Evolutionary conservation across 2,329 filamentous ascomycete species (phyloP), one percentile per base, ranked within the genome.

Genomic region (Monascus ruber): DNA sequence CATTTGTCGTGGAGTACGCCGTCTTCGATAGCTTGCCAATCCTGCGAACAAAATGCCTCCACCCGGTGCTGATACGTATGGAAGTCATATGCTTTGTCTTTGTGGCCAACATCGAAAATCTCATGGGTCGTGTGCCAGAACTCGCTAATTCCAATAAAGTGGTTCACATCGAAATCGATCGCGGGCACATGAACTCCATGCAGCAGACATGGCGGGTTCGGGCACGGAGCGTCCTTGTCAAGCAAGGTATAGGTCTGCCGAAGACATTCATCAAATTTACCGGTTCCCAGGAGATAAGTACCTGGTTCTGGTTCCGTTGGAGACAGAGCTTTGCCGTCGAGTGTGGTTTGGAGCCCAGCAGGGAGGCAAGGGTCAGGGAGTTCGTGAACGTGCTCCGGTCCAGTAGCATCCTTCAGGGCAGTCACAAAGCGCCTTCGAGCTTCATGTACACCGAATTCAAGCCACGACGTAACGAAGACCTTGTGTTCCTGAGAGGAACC

Each of bases 51-150:
- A 54, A 94, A 96, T 5, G 85, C 76, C 44, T 80, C 74, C 4
- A 96, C 91, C 29, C 82, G 78, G 46, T 81, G 72, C 56, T 96
- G 88, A 52, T 96, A 98, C 0, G 83, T 87, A 44, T 81, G 76
- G 49, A 94, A 85, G 54, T 96, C 87, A 59, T 96, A 98, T 0
- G 84, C 78, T 48, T 85, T 81, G 49, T 79, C 74, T 49, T 84
- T 81, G 47, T 85, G 79, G 4, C 78, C 79, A 69, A 77, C 76
- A 43, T 82, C 76, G 51, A 98, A 96, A 2, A 96, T 81, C 39
- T 91, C 87, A 52, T 98, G 91, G 0, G 91, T 98, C 0, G 89
- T 94, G 60, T 98, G 91, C 89, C 91, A 98, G 63, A 94, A 98
- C 58, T 98, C 91, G 1, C 89, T 96, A 3, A 98, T 89, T 7